Base-by-base conservation (phyloP, 768 basidiomycete species). In the Suillus ampliporus region DNA sequence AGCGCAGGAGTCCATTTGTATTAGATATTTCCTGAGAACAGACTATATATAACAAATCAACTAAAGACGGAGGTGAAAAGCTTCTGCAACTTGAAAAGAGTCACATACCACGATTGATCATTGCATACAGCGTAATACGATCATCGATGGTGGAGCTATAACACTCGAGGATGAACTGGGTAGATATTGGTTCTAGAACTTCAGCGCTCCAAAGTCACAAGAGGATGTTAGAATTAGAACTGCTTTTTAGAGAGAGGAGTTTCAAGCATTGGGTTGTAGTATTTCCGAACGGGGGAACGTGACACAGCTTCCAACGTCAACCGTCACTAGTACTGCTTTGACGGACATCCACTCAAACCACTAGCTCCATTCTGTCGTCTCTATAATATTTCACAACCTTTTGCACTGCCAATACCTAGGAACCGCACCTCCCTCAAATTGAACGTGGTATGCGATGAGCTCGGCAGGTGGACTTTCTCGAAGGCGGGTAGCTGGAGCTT, bases 401-500 rank as follows among this genome's bases (percentile, higher is more conserved):
- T 3, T 5, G 8, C 34, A 53, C n/a, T n/a, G n/a, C 43, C 34
- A 37, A 37, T 17, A 23, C 21, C 35, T 37, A 38, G 23, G 53
- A 54, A 54, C 53, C 21, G 15, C 21, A 54, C 23, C 23, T 23
- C 37, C 21, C 15, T 38, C 9, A 26, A 9, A 38, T 9, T 38
- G 53, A 54, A 54, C 53, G 53, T 54, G 50, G 56, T 28, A 60
- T 68, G 71, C 74, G 53, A 87, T 87, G 86, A 80, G 78, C 68
- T 75, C 84, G n/a, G 70, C 82, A 47, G 80, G 81, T 15, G 83
- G 83, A 47, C 82, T 89, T 65, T 87, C 86, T 40, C 79, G 87
- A 64, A 83, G 87, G 67, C 84, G 87, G 59, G 83, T 86, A 23
- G 80, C 77, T 63, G 79, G 75, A 21, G 67, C 71, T 37, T 75